phyloP scores from a whole-genome alignment of 2,329 filamentous ascomycete species.

The Pseudocercospora fuligena region DNA sequence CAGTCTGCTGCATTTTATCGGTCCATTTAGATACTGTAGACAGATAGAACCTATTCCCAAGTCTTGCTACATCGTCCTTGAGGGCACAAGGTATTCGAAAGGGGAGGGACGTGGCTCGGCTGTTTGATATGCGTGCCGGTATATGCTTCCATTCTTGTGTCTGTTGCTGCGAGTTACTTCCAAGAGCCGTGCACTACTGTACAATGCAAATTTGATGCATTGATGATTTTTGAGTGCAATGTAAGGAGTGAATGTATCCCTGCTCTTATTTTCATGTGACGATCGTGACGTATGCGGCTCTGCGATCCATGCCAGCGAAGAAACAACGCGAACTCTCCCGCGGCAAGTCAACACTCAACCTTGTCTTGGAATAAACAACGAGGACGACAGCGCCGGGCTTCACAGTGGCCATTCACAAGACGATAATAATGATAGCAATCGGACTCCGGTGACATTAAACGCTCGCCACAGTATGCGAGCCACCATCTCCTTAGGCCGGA shows the following conservation, averaged over 20 bases:
- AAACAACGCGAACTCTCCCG: slow-evolving; percentile 2
- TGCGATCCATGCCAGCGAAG: neutral
- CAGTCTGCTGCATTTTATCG: neutral
- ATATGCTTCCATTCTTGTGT: neutral
- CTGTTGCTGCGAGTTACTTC: neutral
- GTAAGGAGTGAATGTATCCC: neutral
- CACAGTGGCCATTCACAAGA: neutral
- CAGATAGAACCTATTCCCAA: no score
- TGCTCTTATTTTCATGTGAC: neutral
- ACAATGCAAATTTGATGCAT: neutral
- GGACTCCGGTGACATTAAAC: slow-evolving; percentile 18
- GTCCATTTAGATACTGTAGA: neutral
- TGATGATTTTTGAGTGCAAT: neutral
- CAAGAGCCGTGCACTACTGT: neutral
- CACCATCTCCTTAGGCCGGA: slow-evolving; percentile 34
- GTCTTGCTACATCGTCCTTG: no score
- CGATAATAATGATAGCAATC: neutral
- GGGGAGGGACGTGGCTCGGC: no score
- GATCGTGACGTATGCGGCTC: slow-evolving; percentile 1
- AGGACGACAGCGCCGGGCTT: neutral
- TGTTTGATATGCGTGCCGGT: no score
- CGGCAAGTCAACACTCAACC: neutral
- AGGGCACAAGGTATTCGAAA: no score
- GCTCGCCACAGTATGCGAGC: slow-evolving; percentile 35
- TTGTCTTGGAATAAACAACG: neutral